These are phyloP conservation scores for Suzukiozyma palmioleophila DNA, from an alignment of 1,139 yeast genomes.

Conservation along the genomic window DNA sequence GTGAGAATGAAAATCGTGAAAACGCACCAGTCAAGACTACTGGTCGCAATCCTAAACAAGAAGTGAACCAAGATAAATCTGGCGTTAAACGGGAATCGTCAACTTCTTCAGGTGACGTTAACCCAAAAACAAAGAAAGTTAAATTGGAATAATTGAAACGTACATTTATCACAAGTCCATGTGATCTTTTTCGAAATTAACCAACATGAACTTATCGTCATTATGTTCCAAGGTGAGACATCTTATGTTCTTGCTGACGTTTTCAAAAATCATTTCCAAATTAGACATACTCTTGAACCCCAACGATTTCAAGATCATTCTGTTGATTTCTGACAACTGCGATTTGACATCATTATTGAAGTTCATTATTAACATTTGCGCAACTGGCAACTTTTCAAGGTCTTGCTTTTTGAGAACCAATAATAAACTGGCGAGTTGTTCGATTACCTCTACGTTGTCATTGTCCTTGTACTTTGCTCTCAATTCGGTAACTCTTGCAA, in stretches of 20 bases:
- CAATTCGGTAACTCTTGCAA: slow-evolving; percentile 45
- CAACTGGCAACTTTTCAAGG: slow-evolving; percentile 20
- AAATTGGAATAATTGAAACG: slow-evolving; percentile 6
- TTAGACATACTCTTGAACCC: slow-evolving; percentile 26
- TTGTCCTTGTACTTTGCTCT: slow-evolving; percentile 20
- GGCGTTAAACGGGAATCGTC: not conserved
- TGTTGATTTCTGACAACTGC: slow-evolving; percentile 24
- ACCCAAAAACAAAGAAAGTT: slow-evolving; percentile 5
- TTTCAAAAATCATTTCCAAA: slow-evolving; percentile 30
- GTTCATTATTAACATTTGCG: slow-evolving; percentile 17
- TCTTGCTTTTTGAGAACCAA: slow-evolving; percentile 21
- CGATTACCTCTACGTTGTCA: slow-evolving; percentile 14
- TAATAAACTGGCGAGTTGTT: slow-evolving; percentile 26
- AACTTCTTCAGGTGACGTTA: not conserved
- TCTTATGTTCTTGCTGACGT: slow-evolving; percentile 29
- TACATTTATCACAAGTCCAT: slow-evolving; percentile 21
- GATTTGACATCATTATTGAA: slow-evolving; percentile 17
- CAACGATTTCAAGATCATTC: slow-evolving; percentile 22
- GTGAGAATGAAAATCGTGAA: slow-evolving; percentile 4
- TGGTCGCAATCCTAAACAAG: slow-evolving; percentile 4
- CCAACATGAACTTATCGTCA: slow-evolving; percentile 34
- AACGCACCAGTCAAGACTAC: too few relatives aligned
- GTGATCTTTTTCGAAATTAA: slow-evolving; percentile 38
- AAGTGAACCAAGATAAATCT: not conserved
- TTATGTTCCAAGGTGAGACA: slow-evolving; percentile 24